Evolutionary conservation across 116 monocot genomes (phyloP).

Genomic region (Iris pallida): DNA sequence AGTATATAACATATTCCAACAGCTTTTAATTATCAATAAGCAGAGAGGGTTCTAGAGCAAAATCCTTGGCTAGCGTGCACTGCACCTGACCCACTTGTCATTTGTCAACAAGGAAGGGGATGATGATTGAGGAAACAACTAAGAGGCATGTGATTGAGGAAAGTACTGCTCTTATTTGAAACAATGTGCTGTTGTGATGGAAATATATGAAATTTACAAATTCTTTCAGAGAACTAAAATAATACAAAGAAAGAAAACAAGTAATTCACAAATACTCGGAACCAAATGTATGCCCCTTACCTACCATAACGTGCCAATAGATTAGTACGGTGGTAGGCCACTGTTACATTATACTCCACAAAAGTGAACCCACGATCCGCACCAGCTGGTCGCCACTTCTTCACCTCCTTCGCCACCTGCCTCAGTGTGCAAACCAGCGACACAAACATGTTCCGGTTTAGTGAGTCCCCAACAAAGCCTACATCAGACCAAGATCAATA

Average conservation of each 20-base stretch:
- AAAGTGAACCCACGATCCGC: slow-evolving; percentile 89
- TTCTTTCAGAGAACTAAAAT: background rate
- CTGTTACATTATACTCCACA: slow-evolving; percentile 68
- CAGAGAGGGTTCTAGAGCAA: no score
- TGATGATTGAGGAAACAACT: no score
- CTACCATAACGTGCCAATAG: slow-evolving; percentile 92
- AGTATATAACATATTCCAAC: background rate
- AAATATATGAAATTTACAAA: background rate
- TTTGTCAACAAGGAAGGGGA: no score
- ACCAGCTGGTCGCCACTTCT: slow-evolving; percentile 78
- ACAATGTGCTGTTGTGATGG: background rate
- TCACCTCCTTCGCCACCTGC: slow-evolving; percentile 49
- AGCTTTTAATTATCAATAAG: background rate
- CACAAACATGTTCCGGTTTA: slow-evolving; percentile 95
- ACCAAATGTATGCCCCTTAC: slow-evolving; percentile 33
- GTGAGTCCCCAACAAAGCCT: slow-evolving; percentile 96
- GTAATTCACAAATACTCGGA: background rate
- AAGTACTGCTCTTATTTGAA: no score
- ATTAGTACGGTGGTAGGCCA: slow-evolving; percentile 91
- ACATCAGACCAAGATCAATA: slow-evolving; percentile 4
- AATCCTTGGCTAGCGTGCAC: no score
- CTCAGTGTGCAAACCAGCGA: slow-evolving; percentile 79
- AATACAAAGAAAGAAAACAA: background rate
- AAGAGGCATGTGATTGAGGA: no score
- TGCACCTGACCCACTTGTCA: no score